These are phyloP conservation scores for Metschnikowia koreensis DNA, from an alignment of 805 yeast genomes.

Conservation along the genomic window DNA sequence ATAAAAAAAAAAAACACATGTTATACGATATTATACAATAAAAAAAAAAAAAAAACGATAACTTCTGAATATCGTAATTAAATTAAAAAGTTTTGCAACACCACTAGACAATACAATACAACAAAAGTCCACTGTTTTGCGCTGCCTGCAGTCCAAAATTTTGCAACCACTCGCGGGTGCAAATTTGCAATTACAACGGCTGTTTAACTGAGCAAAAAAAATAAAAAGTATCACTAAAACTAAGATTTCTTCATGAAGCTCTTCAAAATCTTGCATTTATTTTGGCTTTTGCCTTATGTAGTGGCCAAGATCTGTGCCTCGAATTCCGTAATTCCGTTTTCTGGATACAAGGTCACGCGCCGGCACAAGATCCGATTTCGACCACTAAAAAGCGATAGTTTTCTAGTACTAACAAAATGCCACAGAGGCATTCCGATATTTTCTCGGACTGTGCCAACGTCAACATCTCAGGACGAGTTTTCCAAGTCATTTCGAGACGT, in stretches of 20 bases:
- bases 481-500: constrained; percentile 4
- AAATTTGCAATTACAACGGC: not conserved
- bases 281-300: not conserved
- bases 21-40: too few species aligned
- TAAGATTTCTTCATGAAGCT: too few species aligned
- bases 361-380: constrained; percentile 11
- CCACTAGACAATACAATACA: too few species aligned
- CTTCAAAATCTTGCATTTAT: not conserved
- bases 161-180: constrained; percentile 1
- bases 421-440: constrained; percentile 11
- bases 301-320: constrained; percentile 15
- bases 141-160: not conserved
- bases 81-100: too few species aligned
- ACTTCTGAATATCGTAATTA: too few species aligned
- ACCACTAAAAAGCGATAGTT: constrained; percentile 10
- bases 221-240: not conserved
- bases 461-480: constrained; percentile 10
- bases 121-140: too few species aligned
- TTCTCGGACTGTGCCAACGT: constrained; percentile 3
- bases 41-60: too few species aligned
- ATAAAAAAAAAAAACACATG: too few species aligned
- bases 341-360: constrained; percentile 17
- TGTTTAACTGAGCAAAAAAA: not conserved
- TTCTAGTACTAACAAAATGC: constrained; percentile 16
- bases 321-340: constrained; percentile 10